Base-by-base conservation (phyloP, 306 rosid genomes). In the Fragaria nilgerrensis region DNA sequence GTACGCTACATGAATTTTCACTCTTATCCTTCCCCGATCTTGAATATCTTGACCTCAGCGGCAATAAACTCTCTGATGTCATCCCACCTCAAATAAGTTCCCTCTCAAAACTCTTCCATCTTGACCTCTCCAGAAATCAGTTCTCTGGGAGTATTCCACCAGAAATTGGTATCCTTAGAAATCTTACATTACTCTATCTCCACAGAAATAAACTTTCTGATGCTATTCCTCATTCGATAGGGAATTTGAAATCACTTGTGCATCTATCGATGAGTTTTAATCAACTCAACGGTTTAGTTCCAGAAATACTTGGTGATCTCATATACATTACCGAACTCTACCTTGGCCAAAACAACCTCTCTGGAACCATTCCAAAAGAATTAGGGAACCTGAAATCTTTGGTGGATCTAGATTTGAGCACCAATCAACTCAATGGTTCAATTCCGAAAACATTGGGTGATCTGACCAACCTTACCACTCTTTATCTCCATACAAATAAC, bases 401-500 rank as follows among this genome's bases (percentile, higher is more conserved):
- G 2, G 39, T 61, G 1, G 0, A 13, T 1, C 20, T 61, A 27
- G 0, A 12, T 0, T 1, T 61, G 9, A 6, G 19, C 14, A 4
- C 0, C 19, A 61, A 61, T 25, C 39, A 27, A 27, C 39, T 61
- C 10, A 61, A 2, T 29, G 32, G 32, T 29, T 36, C 39, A 36
- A 68, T 68, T 34, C 72, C 72, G 1, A 2, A 6, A 41, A 11
- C 19, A 13, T 25, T 76, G 0, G 65, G 50, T 14, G 16, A 20
- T 4, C 9, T 63, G 32, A 75, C 47, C 8, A 65, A 34, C 48
- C 70, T 65, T 36, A 0, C 16, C 70, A 0, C 0, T 65, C 27
- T 65, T 1, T 9, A 0, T 41, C 34, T 67, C 0, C 0, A 0
- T 4, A 0, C 0, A 0, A 68, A 68, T 41, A 10, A 68, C 22